Percentiles rank a stretch among this genome's conserved stretches.
Conservation (phyloP, 2,329 filamentous ascomycete species). For the Raffaelea arxii region DNA sequence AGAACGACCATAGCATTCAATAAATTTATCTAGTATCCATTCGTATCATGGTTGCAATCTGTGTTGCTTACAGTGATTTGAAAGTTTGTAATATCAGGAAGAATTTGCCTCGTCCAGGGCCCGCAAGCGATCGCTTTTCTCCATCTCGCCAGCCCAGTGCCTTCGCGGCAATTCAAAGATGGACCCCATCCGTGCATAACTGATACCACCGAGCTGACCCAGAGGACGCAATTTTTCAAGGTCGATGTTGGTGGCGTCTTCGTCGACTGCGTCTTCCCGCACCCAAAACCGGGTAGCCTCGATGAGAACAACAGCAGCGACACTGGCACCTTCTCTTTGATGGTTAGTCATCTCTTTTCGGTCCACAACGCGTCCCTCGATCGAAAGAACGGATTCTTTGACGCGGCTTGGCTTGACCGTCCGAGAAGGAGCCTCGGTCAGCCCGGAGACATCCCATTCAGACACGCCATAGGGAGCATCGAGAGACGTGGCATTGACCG, state of each 20-base stretch:
- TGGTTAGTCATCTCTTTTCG: conserved; percentile 64
- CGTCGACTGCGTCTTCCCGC: conserved; percentile 74
- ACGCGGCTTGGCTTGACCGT: conserved; percentile 56
- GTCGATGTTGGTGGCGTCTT: conserved; percentile 65
- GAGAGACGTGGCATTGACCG: conserved; percentile 67
- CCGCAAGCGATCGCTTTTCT: not conserved
- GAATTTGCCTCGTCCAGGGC: too few species aligned
- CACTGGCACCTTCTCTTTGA: conserved; percentile 63
- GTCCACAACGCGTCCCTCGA: conserved; percentile 77
- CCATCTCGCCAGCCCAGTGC: not conserved
- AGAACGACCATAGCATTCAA: too few species aligned
- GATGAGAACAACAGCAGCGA: conserved; percentile 63
- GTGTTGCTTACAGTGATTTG: too few species aligned
- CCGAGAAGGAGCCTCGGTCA: conserved; percentile 55
- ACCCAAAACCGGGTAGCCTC: conserved; percentile 86
- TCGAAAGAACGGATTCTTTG: conserved; percentile 68
- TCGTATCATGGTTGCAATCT: too few species aligned
- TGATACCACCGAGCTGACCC: conserved; percentile 72
- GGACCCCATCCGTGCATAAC: conserved; percentile 50
- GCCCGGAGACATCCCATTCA: conserved; percentile 69
- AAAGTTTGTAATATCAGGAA: too few species aligned
- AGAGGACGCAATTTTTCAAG: conserved; percentile 60
- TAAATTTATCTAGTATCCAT: too few species aligned
- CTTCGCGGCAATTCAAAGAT: not conserved
- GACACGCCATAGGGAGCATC: conserved; percentile 66